Conservation (phyloP, 345 rosid genomes). For the Populus alba region DNA sequence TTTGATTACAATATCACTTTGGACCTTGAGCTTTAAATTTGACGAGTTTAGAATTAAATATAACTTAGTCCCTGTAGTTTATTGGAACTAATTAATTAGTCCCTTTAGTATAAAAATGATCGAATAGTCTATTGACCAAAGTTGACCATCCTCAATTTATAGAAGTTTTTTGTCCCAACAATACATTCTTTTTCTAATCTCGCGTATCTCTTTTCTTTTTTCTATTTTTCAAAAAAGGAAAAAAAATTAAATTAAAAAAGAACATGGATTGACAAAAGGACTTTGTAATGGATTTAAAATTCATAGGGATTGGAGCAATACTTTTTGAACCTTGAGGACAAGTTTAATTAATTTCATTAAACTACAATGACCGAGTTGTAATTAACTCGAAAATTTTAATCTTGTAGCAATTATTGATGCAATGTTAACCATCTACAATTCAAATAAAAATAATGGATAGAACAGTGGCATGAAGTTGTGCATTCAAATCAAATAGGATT, state of each 20-base stretch:
- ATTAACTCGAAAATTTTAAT: not conserved
- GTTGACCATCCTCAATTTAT: not conserved
- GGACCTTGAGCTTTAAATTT: not conserved
- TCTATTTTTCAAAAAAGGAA: not conserved
- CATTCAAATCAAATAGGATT: not conserved
- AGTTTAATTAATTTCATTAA: not conserved
- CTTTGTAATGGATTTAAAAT: not conserved
- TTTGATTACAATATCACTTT: not conserved
- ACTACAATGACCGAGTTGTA: not conserved
- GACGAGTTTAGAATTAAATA: not conserved
- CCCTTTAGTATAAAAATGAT: not conserved
- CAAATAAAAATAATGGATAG: not conserved
- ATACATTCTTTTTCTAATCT: too few species aligned
- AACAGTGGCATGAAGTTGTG: not conserved
- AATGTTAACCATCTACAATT: not conserved
- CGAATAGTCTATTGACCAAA: not conserved
- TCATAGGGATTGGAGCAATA: not conserved
- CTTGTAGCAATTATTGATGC: not conserved
- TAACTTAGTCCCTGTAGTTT: not conserved
- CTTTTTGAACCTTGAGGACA: not conserved
- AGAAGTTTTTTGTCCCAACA: not conserved
- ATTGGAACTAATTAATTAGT: not conserved
- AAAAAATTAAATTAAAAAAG: too few species aligned
- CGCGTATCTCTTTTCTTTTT: not conserved
- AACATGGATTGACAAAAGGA: not conserved